These are phyloP conservation scores for Pycnococcus provasolii DNA, from an alignment of 139 green algal genomes.

Conservation along the genomic window DNA sequence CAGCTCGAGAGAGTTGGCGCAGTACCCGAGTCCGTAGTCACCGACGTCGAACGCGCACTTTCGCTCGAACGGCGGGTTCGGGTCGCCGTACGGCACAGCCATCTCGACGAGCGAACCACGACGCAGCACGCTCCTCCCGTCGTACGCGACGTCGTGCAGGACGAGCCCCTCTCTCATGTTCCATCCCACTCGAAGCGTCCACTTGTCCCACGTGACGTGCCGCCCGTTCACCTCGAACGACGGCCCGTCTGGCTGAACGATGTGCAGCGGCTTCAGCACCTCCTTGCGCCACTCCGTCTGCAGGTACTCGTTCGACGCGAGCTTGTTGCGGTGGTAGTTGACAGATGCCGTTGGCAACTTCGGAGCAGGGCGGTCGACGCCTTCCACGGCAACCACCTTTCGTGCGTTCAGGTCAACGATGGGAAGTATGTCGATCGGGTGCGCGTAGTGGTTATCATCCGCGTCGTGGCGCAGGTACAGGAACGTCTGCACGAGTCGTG, in stretches of 20 bases:
- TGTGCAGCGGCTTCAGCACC: slow-evolving; percentile 51
- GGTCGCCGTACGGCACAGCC: slow-evolving; percentile 35
- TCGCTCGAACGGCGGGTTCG: slow-evolving; percentile 25
- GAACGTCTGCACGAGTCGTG: slow-evolving; percentile 51
- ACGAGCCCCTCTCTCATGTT: slow-evolving; percentile 32
- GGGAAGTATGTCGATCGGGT: slow-evolving; percentile 59
- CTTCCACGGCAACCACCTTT: slow-evolving; percentile 43
- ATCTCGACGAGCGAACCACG: slow-evolving; percentile 30
- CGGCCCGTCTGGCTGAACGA: slow-evolving; percentile 53
- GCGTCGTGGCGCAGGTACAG: slow-evolving; percentile 47
- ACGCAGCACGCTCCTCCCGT: slow-evolving; percentile 13
- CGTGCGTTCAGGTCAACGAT: slow-evolving; percentile 58
- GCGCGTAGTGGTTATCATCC: slow-evolving; percentile 65
- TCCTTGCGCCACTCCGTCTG: slow-evolving; percentile 2
- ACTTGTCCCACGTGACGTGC: slow-evolving; percentile 27
- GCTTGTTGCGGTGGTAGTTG: slow-evolving; percentile 45
- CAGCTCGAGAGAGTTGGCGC: slow-evolving; percentile 53
- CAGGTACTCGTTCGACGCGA: slow-evolving; percentile 17
- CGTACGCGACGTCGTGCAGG: slow-evolving; percentile 24
- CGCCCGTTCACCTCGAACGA: slow-evolving; percentile 20
- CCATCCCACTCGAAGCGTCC: slow-evolving; percentile 22
- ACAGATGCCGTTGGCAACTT: slow-evolving; percentile 25
- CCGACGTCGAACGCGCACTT: slow-evolving; percentile 39
- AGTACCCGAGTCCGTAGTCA: slow-evolving; percentile 35
- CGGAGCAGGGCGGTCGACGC: slow-evolving; percentile 24